phyloP scores from a whole-genome alignment of 2,329 filamentous ascomycete genomes.

The Nannizziopsis barbatae region DNA sequence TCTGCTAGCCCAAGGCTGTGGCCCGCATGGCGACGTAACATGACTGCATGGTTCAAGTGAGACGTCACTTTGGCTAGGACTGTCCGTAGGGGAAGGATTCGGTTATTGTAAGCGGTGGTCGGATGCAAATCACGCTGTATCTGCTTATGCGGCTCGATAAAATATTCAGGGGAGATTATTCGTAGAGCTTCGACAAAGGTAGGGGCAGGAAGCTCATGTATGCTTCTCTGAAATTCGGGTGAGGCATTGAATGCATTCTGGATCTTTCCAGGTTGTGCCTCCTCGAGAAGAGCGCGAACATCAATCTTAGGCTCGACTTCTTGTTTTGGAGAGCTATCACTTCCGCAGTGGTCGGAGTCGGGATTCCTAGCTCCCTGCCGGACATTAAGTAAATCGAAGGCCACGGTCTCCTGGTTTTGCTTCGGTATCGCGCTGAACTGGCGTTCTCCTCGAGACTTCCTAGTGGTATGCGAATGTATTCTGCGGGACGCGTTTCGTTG shows the following conservation, averaged over 20 bases:
- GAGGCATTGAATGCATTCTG: constrained; percentile 28
- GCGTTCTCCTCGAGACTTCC: not conserved
- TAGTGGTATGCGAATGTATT: constrained; percentile 1
- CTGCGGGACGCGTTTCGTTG: constrained; percentile 1
- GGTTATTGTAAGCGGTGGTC: constrained; percentile 35
- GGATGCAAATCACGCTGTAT: constrained; percentile 43
- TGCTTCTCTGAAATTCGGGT: constrained; percentile 22
- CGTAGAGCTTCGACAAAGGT: constrained; percentile 55
- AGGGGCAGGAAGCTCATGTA: constrained; percentile 38
- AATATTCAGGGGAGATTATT: constrained; percentile 48
- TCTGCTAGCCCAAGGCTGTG: constrained; percentile 36
- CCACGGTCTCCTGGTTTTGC: not conserved
- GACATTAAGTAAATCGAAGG: not conserved
- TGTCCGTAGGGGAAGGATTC: constrained; percentile 28
- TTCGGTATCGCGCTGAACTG: not conserved
- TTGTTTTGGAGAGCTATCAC: not conserved
- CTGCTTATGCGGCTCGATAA: constrained; percentile 37
- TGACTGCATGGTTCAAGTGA: constrained; percentile 30
- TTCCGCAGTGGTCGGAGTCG: not conserved
- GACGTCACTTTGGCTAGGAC: constrained; percentile 33
- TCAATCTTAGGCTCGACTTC: constrained; percentile 10
- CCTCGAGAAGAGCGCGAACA: constrained; percentile 19
- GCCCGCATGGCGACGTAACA: constrained; percentile 29
- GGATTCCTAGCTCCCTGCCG: not conserved
- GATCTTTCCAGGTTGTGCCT: constrained; percentile 33